Base-by-base conservation (phyloP, 2,329 filamentous ascomycete genomes). In the Ophiocordyceps sinensis region DNA sequence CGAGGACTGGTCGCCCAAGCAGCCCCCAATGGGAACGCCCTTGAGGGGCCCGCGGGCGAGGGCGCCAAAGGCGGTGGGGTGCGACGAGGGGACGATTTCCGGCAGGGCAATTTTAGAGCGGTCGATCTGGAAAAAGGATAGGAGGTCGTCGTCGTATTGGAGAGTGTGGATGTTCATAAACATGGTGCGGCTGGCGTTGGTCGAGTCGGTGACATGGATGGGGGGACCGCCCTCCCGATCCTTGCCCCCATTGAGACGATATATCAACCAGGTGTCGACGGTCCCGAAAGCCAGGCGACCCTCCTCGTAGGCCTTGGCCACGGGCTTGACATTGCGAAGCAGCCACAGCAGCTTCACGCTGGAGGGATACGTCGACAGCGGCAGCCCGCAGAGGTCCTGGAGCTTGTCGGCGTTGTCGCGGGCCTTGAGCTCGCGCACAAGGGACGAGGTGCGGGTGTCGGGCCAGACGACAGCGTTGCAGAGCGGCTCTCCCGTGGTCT, bases 141-240 rank as follows among this genome's bases (percentile, higher is more conserved):
- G 66, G 23, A 94, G 71, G 34, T 70, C 70, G 43, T 86, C 77
- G 56, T 89, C 85, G 61, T 94, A 94, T 52, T 87, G 61, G 44
- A 86, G 70, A 11, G 79, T 88, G 51, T 78, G 72, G 41, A 94
- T 70, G 62, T 94, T 86, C 81, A 94, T 88, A 61, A 94, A 91
- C 86, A 94, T 93, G 45, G 87, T 94, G 54, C 87, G 71, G 41
- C 83, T 89, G 17, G 87, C 87, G 58, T 94, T 94, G 45, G 84
- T 86, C 38, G 81, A 77, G 59, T 94, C 87, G 0, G 87, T 91
- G 43, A 94, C 85, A 55, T 85, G 79, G 36, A 87, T 62, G 38
- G 77, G 73, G 38, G 77, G 73, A 14, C 53, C 54, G n/a, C 50
- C 56, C 42, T 66, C 63, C 40, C 71, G 75, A 44, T 75, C 68